These are phyloP conservation scores for Trichoderma citrinoviride DNA, from an alignment of 2,329 filamentous ascomycete species.

Conservation along the genomic window DNA sequence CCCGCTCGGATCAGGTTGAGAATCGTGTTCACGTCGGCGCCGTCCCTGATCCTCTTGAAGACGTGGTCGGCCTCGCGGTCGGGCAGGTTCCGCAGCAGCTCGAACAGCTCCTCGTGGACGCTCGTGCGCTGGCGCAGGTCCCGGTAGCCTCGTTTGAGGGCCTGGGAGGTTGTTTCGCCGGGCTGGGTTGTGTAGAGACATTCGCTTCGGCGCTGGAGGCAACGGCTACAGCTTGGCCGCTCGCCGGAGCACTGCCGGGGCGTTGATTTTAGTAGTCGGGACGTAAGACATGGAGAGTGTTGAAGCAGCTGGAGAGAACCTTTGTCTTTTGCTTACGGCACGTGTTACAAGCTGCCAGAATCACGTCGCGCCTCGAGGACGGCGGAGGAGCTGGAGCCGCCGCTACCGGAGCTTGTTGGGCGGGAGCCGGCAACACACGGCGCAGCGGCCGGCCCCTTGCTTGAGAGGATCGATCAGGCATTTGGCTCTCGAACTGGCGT, in stretches of 20 bases:
- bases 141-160: not conserved
- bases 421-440: not conserved
- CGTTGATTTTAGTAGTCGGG: not conserved
- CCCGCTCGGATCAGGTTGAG: conserved; percentile 35
- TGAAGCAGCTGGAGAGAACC: not conserved
- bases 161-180: not conserved
- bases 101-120: not conserved
- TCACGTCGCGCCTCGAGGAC: not conserved
- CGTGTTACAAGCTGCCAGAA: not conserved
- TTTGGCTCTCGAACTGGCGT: not conserved
- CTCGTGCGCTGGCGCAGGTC: not conserved
- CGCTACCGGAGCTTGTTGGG: not conserved
- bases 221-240: not conserved
- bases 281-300: not conserved
- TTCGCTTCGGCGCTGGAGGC: not conserved
- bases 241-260: conserved; percentile 2
- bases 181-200: not conserved
- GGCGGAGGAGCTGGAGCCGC: not conserved
- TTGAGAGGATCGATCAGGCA: not conserved
- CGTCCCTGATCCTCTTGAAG: not conserved
- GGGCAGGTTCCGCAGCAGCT: not conserved
- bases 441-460: not conserved
- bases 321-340: conserved; percentile 4
- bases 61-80: not conserved
- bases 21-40: conserved; percentile 23